Conservation (phyloP, 495 filamentous ascomycete species). For the Penicillium diatomitis region DNA sequence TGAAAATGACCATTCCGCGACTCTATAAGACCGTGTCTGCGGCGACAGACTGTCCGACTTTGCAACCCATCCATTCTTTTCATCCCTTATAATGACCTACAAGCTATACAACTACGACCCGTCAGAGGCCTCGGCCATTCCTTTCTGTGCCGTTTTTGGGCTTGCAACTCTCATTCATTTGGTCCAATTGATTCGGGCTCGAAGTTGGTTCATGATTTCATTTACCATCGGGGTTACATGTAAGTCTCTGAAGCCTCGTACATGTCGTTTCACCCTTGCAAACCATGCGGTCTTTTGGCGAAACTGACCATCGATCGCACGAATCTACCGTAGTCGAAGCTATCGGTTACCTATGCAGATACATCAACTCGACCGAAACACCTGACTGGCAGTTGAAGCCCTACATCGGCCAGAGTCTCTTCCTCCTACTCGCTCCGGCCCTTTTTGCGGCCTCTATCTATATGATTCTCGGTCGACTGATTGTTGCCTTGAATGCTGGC, state of each 20-base stretch:
- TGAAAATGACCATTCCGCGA: no score
- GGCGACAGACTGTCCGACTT: not conserved
- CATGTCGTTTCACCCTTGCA: not conserved
- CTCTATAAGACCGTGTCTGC: no score
- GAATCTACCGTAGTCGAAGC: constrained; percentile 11
- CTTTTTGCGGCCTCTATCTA: constrained; percentile 46
- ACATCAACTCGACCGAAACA: constrained; percentile 12
- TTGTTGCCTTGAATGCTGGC: constrained; percentile 32
- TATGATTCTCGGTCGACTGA: constrained; percentile 43
- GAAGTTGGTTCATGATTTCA: constrained; percentile 39
- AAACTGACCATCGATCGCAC: no score
- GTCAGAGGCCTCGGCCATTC: constrained; percentile 4
- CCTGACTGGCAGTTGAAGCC: constrained; percentile 14
- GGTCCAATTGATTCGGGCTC: constrained; percentile 22
- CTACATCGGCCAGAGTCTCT: constrained; percentile 32
- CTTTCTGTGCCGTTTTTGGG: constrained; percentile 5
- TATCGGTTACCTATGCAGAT: constrained; percentile 19
- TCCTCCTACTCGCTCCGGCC: constrained; percentile 38
- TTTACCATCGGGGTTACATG: constrained; percentile 42
- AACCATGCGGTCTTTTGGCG: no score
- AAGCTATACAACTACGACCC: constrained; percentile 11
- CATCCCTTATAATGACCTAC: constrained; percentile 2
- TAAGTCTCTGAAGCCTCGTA: constrained; percentile 17
- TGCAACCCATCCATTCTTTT: not conserved
- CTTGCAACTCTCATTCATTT: constrained; percentile 23